Percentiles rank a stretch among this genome's conserved stretches.
These are phyloP conservation scores for Trichoderma guizhouense DNA, from an alignment of 2,329 filamentous ascomycete genomes.

Conservation along the genomic window DNA sequence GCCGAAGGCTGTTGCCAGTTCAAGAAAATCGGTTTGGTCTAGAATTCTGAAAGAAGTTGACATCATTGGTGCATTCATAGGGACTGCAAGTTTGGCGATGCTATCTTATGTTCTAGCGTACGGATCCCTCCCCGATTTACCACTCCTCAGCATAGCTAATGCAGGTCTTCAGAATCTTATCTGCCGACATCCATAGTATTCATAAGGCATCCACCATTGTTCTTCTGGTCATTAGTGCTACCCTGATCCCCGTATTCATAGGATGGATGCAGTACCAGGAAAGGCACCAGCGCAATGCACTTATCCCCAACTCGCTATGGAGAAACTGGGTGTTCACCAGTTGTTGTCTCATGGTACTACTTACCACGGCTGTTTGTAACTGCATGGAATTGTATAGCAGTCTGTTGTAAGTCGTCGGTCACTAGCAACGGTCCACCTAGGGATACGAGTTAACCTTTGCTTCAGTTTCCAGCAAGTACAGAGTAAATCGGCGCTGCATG, in stretches of 20 bases:
- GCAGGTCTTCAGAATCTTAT: conserved; percentile 26
- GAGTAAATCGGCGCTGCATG: conserved; percentile 41
- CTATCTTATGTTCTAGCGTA: conserved; percentile 54
- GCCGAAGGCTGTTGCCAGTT: conserved; percentile 27
- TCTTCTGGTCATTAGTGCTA: conserved; percentile 42
- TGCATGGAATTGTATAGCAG: conserved; percentile 46
- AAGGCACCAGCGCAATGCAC: conserved; percentile 43
- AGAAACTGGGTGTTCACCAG: conserved; percentile 52
- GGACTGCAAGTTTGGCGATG: conserved; percentile 44
- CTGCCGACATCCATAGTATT: conserved; percentile 38
- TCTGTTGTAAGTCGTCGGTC: conserved; percentile 41
- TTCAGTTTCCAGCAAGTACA: conserved; percentile 51
- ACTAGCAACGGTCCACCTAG: not conserved
- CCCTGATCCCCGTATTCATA: conserved; percentile 47
- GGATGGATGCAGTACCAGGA: conserved; percentile 52
- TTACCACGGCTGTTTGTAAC: conserved; percentile 45
- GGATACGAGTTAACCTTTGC: not conserved
- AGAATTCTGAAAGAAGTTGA: conserved; percentile 40
- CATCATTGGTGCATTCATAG: conserved; percentile 50
- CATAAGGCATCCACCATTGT: conserved; percentile 42
- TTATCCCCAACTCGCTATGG: conserved; percentile 64
- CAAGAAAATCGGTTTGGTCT: conserved; percentile 21
- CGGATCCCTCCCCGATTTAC: conserved; percentile 25
- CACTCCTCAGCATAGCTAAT: not conserved
- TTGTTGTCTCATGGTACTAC: conserved; percentile 49